phyloP scores from a whole-genome alignment of 2,329 filamentous ascomycete species.

The Sarocladiaceae sp. region DNA sequence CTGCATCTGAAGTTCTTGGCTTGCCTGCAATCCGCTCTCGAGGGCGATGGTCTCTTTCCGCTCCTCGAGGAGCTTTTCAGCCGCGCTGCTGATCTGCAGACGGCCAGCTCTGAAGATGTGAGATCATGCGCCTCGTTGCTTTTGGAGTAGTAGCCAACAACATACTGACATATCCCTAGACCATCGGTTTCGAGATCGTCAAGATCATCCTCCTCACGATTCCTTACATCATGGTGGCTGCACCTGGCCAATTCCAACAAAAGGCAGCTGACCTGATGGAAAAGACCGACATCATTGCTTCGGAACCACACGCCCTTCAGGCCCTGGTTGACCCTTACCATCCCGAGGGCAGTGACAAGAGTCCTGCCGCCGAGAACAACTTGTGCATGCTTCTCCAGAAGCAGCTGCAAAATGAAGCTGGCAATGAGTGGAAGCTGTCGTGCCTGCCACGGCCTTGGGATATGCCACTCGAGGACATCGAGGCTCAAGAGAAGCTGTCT shows the following conservation, averaged over 20 bases:
- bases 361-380: conserved; percentile 60
- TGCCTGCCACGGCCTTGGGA: conserved; percentile 66
- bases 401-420: conserved; percentile 75
- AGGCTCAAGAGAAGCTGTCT: conserved; percentile 55
- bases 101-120: conserved; percentile 87
- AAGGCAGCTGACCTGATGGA: conserved; percentile 78
- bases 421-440: conserved; percentile 68
- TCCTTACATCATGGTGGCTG: conserved; percentile 79
- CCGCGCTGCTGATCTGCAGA: conserved; percentile 89
- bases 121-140: conserved; percentile 26
- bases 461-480: conserved; percentile 56
- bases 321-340: conserved; percentile 82
- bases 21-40: conserved; percentile 75
- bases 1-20: conserved; percentile 83
- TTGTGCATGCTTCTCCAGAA: conserved; percentile 78
- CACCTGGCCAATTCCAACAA: conserved; percentile 64
- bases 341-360: conserved; percentile 57
- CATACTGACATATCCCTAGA: too few species aligned
- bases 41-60: conserved; percentile 81
- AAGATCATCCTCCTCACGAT: conserved; percentile 96
- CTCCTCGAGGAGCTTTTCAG: conserved; percentile 87
- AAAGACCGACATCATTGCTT: conserved; percentile 92
- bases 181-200: conserved; percentile 78
- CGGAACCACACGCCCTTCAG: conserved; percentile 81
- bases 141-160: conserved; percentile 12